Base-by-base conservation (phyloP, 768 basidiomycete genomes). In the Leccinum disarticulatum region DNA sequence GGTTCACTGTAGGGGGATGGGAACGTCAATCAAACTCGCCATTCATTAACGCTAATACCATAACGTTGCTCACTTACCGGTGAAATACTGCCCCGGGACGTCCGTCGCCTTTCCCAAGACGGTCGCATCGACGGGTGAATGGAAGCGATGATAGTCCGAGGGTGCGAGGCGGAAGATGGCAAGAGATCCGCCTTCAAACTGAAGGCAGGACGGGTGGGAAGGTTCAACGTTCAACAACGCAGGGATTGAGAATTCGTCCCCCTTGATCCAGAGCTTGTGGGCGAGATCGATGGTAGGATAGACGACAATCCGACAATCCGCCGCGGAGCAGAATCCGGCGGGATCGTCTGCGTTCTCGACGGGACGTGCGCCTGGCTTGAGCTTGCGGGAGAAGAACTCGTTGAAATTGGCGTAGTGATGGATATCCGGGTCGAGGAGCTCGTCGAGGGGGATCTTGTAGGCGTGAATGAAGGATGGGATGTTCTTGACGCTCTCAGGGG, bases 131-230 rank as follows among this genome's bases (percentile, higher is more conserved):
- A 87, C 75, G 14, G 88, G 88, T 35, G 82, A 82, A 62, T 91
- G 90, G 80, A 88, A 91, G 14, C 90, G 84, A 68, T 93, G 91
- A 65, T 92, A 92, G 68, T 93, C 91, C 9, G 85, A 81, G 0
- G 90, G 92, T 0, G 92, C 90, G 17, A 93, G 83, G 54, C 91
- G 79, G 72, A 89, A 87, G 58, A 88, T 83, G 0, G 88, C 88
- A 2, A 92, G 68, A 25, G 83, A 78, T 0, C 78, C 74, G 25
- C 77, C 76, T 8, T 75, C 66, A 55, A 86, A 82, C n/a, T 64
- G 59, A 25, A 69, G 60, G 3, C 80, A 77, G 28, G 73, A 61
- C 1, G 81, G 79, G 2, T 84, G 74, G 50, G 74, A 69, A 0
- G 78, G 71, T 19, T 77, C 72, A 2, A 82, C 76, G 46, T 77